Evolutionary conservation across 495 filamentous ascomycete species (phyloP).

Genomic region (Trichoderma orchidacearum): DNA sequence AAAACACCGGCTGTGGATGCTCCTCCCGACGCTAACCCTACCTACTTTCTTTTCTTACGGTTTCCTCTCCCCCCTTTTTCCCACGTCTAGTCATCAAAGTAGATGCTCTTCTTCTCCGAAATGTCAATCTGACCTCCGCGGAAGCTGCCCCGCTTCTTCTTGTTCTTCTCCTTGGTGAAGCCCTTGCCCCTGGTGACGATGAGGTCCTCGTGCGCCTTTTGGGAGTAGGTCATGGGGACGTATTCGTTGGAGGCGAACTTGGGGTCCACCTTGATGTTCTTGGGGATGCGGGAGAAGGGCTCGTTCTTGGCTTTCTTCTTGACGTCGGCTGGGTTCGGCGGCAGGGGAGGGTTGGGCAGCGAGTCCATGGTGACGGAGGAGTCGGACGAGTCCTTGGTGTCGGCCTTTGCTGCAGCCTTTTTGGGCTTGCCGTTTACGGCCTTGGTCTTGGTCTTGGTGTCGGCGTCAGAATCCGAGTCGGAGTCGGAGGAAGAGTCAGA

Average conservation of each 20-base stretch:
- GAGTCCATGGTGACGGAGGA: constrained; percentile 27
- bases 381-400: constrained; percentile 12
- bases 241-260: constrained; percentile 57
- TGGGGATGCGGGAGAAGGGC: constrained; percentile 51
- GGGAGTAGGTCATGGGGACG: constrained; percentile 72
- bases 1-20: not conserved
- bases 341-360: constrained; percentile 25
- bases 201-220: constrained; percentile 73
- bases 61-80: not conserved
- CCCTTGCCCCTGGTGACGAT: constrained; percentile 87
- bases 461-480: constrained; percentile 20
- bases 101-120: constrained; percentile 56
- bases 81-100: constrained; percentile 62
- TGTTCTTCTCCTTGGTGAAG: constrained; percentile 99
- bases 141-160: constrained; percentile 80
- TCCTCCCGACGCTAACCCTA: not conserved
- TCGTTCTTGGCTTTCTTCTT: constrained; percentile 42
- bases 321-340: constrained; percentile 28
- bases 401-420: constrained; percentile 7
- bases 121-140: constrained; percentile 75
- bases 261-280: constrained; percentile 44
- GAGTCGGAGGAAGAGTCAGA: constrained; percentile 18
- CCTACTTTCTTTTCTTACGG: not conserved
- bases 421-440: constrained; percentile 14
- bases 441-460: constrained; percentile 14